Base-by-base conservation (phyloP, 2,329 filamentous ascomycete genomes). In the Xylariaceae sp. region DNA sequence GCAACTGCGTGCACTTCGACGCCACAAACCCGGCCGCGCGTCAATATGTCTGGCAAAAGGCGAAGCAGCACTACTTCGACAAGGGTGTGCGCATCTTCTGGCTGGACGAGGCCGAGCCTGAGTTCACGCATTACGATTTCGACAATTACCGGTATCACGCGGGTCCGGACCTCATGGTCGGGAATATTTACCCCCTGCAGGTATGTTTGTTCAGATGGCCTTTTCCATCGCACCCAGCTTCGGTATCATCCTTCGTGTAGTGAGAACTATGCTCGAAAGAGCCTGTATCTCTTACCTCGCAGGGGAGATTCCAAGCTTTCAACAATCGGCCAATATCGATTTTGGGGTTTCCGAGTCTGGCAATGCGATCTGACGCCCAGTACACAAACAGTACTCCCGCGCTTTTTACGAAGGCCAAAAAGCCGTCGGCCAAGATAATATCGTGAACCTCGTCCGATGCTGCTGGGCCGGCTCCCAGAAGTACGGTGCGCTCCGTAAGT, bases 61-160 rank as follows among this genome's bases (percentile, higher is more conserved):
- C 65, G 1, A 79, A 77, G 55, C 51, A 72, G 39, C 79, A 84
- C 55, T 85, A 85, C 62, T 77, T 75, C 51, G 60, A 69, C 37
- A 76, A 75, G 40, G 82, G 82, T 2, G 78, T 85, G 58, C 72
- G 74, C 44, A 61, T 76, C 1, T 85, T 85, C 60, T 85, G 82
- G 81, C 69, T 85, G 0, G 82, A 86, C 49, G 81, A 85, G 56
- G 81, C 81, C 0, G 81, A 85, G 51, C 81, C 81, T 0, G 81
- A 85, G 55, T 85, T 83, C 51, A 67, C 63, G 0, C 68, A 69
- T 9, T 85, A 85, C 55, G 79, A 85, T 55, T 85, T 83, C 53
- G 81, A 85, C 42, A 78, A 78, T 48, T 85, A 79, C 56, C 73
- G 79, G 15, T 83, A 83, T 58, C 67, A 76, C 46, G 61, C 63